Percentiles rank a stretch among this genome's conserved stretches.
These are phyloP conservation scores for Pleurotus platypus DNA, from an alignment of 768 basidiomycete genomes.

Conservation along the genomic window DNA sequence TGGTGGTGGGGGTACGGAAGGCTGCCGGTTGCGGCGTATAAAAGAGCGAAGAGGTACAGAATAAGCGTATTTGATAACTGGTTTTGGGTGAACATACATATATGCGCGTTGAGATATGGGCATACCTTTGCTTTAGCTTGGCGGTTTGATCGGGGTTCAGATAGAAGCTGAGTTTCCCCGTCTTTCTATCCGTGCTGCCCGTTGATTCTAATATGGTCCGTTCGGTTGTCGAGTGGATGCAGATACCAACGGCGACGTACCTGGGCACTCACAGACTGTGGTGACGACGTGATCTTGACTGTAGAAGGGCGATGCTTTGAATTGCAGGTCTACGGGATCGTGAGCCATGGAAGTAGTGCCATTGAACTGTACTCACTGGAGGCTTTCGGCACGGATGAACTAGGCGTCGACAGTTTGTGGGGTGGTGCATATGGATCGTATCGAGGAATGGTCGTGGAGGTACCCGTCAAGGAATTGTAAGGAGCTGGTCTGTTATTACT, in stretches of 20 bases:
- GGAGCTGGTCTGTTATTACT: conserved; percentile 24
- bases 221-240: too few species aligned
- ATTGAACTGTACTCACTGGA: conserved; percentile 21
- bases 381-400: conserved; percentile 24
- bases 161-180: conserved; percentile 57
- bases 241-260: conserved; percentile 30
- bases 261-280: conserved; percentile 70
- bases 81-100: conserved; percentile 33
- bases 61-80: conserved; percentile 79
- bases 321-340: conserved; percentile 53
- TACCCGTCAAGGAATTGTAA: conserved; percentile 23
- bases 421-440: conserved; percentile 71
- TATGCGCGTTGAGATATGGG: conserved; percentile 11
- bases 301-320: conserved; percentile 81
- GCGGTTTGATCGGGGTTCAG: conserved; percentile 60
- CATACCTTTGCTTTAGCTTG: conserved; percentile 60
- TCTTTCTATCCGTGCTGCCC: conserved; percentile 73
- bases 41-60: conserved; percentile 83
- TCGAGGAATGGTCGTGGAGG: conserved; percentile 35
- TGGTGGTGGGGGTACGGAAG: conserved; percentile 41
- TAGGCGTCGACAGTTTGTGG: conserved; percentile 34
- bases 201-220: conserved; percentile 55
- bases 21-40: conserved; percentile 48
- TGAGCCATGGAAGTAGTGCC: conserved; percentile 16
- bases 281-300: conserved; percentile 64